Percentiles rank a stretch among this genome's conserved stretches.
phyloP scores from a whole-genome alignment of 78 protist genomes.

The Tieghemostelium lacteum region DNA sequence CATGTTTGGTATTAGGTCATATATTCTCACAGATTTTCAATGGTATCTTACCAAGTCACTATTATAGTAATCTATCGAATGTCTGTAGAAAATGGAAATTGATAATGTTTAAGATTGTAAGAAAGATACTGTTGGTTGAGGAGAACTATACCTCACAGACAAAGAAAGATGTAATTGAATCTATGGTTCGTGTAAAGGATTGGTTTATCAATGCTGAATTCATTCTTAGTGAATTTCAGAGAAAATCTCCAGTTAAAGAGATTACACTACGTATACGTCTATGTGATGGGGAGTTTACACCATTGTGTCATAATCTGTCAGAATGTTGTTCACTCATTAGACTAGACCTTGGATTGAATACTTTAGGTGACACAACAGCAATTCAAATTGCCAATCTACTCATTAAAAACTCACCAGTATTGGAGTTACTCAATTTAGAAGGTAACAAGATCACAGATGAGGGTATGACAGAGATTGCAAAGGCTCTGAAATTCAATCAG shows the following conservation, averaged over 20 bases:
- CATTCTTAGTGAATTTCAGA: neutral
- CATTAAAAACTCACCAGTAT: neutral
- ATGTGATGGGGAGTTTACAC: neutral
- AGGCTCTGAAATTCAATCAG: neutral
- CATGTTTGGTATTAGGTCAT: neutral
- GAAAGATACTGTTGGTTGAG: neutral
- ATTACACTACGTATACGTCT: constrained; percentile 18
- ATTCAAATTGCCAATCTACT: neutral
- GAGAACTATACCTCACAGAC: neutral
- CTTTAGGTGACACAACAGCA: neutral
- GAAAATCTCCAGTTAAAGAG: neutral
- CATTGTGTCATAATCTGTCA: neutral
- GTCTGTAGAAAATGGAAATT: constrained; percentile 8
- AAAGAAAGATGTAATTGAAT: neutral
- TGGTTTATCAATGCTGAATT: constrained; percentile 4
- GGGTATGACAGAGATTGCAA: neutral
- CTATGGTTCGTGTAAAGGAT: neutral
- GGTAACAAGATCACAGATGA: constrained; percentile 9
- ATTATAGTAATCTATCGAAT: neutral
- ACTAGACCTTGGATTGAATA: constrained; percentile 1
- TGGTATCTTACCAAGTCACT: constrained; percentile 4
- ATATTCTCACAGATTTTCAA: neutral
- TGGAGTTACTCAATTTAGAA: neutral
- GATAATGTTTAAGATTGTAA: neutral
- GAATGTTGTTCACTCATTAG: neutral